phyloP scores from a whole-genome alignment of 768 basidiomycete species.

The Agrocybe praecox region DNA sequence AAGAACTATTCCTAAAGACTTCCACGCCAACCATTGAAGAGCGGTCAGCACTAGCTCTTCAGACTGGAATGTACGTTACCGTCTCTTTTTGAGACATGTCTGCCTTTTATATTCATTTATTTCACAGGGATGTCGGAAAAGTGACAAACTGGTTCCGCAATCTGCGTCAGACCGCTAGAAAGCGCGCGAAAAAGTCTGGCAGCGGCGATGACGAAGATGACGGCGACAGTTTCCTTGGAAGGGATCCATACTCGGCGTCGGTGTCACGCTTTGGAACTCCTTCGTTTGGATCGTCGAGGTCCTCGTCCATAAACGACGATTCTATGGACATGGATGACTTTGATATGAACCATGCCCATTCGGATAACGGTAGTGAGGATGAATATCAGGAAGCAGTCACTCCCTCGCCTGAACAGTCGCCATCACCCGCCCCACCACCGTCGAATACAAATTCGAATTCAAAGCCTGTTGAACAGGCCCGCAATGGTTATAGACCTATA shows the following conservation, averaged over 20 bases:
- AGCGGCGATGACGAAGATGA: slow-evolving; percentile 45
- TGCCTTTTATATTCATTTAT: slow-evolving; percentile 13
- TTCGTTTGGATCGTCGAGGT: slow-evolving; percentile 52
- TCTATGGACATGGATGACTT: slow-evolving; percentile 57
- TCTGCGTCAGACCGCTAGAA: slow-evolving; percentile 78
- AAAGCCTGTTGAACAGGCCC: slow-evolving; percentile 7
- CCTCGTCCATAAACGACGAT: slow-evolving; percentile 47
- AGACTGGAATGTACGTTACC: slow-evolving; percentile 72
- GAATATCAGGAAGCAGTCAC: slow-evolving; percentile 77
- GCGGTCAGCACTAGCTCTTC: slow-evolving; percentile 68
- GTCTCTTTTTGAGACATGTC: slow-evolving; percentile 15
- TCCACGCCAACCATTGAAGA: slow-evolving; percentile 80
- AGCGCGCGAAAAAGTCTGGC: slow-evolving; percentile 57
- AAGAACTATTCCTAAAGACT: slow-evolving; percentile 68
- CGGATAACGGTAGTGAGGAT: slow-evolving; percentile 68
- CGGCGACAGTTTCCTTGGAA: slow-evolving; percentile 45
- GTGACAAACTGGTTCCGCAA: slow-evolving; percentile 92
- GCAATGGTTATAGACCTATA: slow-evolving; percentile 15
- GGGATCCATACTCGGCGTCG: slow-evolving; percentile 38
- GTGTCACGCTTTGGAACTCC: slow-evolving; percentile 59
- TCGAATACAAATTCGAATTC: slow-evolving; percentile 6
- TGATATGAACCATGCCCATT: slow-evolving; percentile 41
- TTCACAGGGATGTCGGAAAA: slow-evolving; percentile 72
- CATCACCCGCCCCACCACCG: slow-evolving; percentile 34
- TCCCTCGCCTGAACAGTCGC: slow-evolving; percentile 58